These are phyloP conservation scores for Henckelia pumila DNA, from an alignment of 257 asterid species.

Conservation along the genomic window DNA sequence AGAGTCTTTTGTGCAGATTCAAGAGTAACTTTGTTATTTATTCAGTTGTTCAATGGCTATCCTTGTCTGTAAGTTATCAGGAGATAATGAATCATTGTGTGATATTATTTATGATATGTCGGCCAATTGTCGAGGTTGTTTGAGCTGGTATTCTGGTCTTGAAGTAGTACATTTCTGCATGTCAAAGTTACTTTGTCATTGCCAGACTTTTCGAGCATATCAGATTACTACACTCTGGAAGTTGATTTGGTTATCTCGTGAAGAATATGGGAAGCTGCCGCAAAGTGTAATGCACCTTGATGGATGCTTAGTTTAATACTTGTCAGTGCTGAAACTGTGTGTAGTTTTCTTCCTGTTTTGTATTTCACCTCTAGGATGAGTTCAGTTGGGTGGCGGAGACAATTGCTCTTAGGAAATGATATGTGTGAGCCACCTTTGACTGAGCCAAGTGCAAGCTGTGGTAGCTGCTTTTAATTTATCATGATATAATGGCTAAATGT, in stretches of 20 bases:
- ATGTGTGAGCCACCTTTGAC: not conserved
- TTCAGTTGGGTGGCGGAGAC: not conserved
- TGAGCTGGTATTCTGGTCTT: not conserved
- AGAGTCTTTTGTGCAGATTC: not conserved
- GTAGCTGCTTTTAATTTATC: slow-evolving; percentile 1
- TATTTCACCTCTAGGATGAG: not conserved
- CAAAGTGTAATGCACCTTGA: not conserved
- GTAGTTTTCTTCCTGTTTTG: not conserved
- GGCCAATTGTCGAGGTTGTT: not conserved
- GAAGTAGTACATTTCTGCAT: not conserved
- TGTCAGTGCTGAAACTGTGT: not conserved
- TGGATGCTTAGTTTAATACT: not conserved
- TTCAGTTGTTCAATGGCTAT: not conserved
- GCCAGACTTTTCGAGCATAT: not conserved
- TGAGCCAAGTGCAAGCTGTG: not conserved
- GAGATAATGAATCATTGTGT: no score
- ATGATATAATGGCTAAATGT: not conserved
- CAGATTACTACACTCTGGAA: not conserved
- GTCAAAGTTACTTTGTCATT: not conserved
- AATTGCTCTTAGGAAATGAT: not conserved
- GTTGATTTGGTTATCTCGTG: not conserved
- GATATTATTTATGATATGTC: no score
- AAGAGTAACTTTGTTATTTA: not conserved
- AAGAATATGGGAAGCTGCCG: not conserved
- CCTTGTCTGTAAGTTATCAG: no score